Percentiles rank a stretch among this genome's conserved stretches.
These are phyloP conservation scores for Aspergillaceae sp. DNA, from an alignment of 2,329 filamentous ascomycete species.

Conservation along the genomic window DNA sequence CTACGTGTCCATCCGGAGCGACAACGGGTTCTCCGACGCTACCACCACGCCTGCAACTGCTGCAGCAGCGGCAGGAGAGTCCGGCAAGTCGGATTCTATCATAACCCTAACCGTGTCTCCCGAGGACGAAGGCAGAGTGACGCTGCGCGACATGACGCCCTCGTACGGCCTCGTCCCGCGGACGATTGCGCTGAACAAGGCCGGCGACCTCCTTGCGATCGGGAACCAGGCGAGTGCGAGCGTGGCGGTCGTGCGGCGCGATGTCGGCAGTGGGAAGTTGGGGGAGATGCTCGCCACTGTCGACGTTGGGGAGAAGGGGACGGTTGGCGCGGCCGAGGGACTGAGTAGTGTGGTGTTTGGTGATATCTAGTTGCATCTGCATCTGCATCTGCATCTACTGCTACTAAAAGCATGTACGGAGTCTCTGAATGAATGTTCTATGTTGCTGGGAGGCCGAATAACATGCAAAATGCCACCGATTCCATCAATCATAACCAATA, in stretches of 20 bases:
- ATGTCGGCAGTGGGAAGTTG: slow-evolving; percentile 48
- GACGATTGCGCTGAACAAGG: slow-evolving; percentile 58
- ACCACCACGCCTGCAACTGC: slow-evolving; percentile 15
- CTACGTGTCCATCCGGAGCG: slow-evolving; percentile 27
- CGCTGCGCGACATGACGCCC: slow-evolving; percentile 50
- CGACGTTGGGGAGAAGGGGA: slow-evolving; percentile 21
- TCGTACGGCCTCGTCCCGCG: slow-evolving; percentile 58
- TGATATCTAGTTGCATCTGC: too few relatives aligned
- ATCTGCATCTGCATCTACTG: too few relatives aligned
- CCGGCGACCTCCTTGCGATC: slow-evolving; percentile 56
- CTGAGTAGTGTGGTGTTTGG: slow-evolving; percentile 16
- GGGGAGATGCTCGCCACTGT: slow-evolving; percentile 31
- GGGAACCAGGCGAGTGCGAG: slow-evolving; percentile 54
- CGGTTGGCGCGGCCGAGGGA: slow-evolving; percentile 18
- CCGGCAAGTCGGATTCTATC: too few relatives aligned
- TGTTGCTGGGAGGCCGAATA: neutral
- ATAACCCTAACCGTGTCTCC: slow-evolving; percentile 5
- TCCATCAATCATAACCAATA: too few relatives aligned
- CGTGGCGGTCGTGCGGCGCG: slow-evolving; percentile 53
- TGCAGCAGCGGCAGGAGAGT: too few relatives aligned
- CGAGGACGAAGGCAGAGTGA: slow-evolving; percentile 54
- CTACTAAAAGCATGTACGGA: slow-evolving; percentile 13
- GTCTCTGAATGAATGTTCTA: neutral
- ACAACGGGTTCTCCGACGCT: slow-evolving; percentile 19
- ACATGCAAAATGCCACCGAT: neutral